Percentiles rank a stretch among this genome's conserved stretches.
Evolutionary conservation across 225 moss, liverwort and hornwort species (phyloP).

Genomic region (Polytrichum commune): DNA sequence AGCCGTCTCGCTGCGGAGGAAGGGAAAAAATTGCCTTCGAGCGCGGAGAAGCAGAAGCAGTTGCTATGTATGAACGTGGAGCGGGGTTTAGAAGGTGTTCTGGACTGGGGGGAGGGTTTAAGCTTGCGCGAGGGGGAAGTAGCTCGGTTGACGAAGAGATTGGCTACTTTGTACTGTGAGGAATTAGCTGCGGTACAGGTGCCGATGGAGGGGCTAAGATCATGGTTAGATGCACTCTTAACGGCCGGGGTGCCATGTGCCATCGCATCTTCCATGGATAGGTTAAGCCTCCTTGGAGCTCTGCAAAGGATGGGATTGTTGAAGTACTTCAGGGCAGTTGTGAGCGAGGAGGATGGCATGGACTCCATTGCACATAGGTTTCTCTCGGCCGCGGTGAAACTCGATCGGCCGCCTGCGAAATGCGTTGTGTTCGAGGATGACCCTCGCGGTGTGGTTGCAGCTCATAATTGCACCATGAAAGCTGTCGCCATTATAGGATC

Average conservation of each 20-base stretch:
- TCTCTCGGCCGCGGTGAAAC: conserved; percentile 96
- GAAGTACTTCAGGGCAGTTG: conserved; percentile 82
- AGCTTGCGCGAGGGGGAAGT: conserved; percentile 41
- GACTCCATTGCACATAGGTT: conserved; percentile 95
- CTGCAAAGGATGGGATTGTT: conserved; percentile 75
- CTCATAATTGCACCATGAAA: conserved; percentile 99
- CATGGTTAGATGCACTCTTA: conserved; percentile 86
- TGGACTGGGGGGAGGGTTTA: conserved; percentile 38
- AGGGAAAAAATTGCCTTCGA: conserved; percentile 36
- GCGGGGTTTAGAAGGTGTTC: conserved; percentile 49
- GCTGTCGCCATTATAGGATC: conserved; percentile 96
- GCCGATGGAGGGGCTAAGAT: conserved; percentile 80
- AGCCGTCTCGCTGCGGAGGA: conserved; percentile 83
- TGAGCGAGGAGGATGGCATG: conserved; percentile 97
- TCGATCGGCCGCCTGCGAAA: conserved; percentile 85
- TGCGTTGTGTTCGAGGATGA: conserved; percentile 99
- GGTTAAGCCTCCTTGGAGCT: conserved; percentile 76
- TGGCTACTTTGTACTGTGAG: conserved; percentile 79
- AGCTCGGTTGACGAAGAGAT: conserved; percentile 58
- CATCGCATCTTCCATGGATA: conserved; percentile 88
- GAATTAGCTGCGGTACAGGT: conserved; percentile 59
- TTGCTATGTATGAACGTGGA: conserved; percentile 60
- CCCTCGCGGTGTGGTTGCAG: conserved; percentile 85
- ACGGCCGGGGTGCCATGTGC: conserved; percentile 97
- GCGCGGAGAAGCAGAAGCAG: conserved; percentile 60